Conservation (phyloP, 768 basidiomycete genomes). For the Pulveroboletus sp. region DNA sequence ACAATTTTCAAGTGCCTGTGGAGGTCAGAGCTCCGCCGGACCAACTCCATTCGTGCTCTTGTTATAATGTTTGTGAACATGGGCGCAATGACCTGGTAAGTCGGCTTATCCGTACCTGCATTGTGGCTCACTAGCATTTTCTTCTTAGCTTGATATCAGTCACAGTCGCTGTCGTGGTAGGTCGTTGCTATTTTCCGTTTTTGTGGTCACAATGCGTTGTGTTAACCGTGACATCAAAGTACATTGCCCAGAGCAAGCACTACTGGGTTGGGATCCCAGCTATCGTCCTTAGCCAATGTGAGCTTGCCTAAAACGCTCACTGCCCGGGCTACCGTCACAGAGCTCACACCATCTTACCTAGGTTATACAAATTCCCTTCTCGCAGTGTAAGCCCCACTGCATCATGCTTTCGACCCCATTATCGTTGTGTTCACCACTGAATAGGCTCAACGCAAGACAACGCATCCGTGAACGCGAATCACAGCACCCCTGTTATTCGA, state of each 20-base stretch:
- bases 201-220: not conserved
- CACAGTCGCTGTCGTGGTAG: constrained; percentile 5
- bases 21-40: constrained; percentile 9
- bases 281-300: constrained; percentile 10
- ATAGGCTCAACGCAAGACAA: constrained; percentile 9
- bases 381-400: constrained; percentile 1
- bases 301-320: not conserved
- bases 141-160: constrained; percentile 8
- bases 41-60: constrained; percentile 3
- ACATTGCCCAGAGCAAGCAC: not conserved
- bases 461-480: constrained; percentile 9
- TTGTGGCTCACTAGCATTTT: not conserved
- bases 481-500: not conserved
- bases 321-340: too few relatives aligned
- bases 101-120: not conserved
- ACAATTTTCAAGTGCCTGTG: constrained; percentile 12
- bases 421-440: not conserved
- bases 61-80: constrained; percentile 15
- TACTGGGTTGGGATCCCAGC: constrained; percentile 13
- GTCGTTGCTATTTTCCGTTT: not conserved
- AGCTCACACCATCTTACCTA: not conserved
- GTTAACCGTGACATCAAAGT: constrained; percentile 1
- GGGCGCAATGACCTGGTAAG: constrained; percentile 15
- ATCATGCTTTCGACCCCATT: not conserved
- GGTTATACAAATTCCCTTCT: constrained; percentile 16